Conservation (phyloP, 2,329 filamentous ascomycete genomes). For the Xylariaceae sp. region DNA sequence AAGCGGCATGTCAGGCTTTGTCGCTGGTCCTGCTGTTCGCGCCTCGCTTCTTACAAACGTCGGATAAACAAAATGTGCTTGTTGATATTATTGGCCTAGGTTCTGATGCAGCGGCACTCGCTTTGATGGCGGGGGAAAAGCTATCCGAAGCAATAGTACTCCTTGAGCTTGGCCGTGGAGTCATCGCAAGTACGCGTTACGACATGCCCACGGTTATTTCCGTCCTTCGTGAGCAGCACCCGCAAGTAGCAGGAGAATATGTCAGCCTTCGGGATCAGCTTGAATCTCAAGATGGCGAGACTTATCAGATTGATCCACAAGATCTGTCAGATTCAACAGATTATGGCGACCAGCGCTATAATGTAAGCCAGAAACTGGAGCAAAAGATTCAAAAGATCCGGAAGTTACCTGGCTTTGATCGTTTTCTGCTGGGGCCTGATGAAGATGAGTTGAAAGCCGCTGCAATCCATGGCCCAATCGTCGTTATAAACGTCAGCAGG, state of each 20-base stretch:
- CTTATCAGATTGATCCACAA: too few species aligned
- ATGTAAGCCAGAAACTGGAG: conserved; percentile 1
- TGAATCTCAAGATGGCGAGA: too few species aligned
- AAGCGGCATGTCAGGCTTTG: neutral
- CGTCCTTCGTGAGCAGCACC: too few species aligned
- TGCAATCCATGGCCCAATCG: conserved; percentile 26
- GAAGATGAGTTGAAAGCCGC: conserved; percentile 19
- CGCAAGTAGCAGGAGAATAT: neutral
- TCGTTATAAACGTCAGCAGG: conserved; percentile 29
- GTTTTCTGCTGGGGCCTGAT: conserved; percentile 22
- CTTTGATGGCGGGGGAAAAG: conserved; percentile 12
- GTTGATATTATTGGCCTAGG: conserved; percentile 14
- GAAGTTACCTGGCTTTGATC: conserved; percentile 21
- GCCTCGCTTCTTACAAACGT: conserved; percentile 11
- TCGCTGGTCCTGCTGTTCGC: conserved; percentile 15
- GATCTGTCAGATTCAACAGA: neutral
- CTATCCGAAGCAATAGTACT: conserved; percentile 14
- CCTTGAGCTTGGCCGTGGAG: conserved; percentile 27
- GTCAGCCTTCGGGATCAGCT: neutral
- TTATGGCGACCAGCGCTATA: neutral
- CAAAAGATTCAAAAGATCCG: conserved; percentile 18
- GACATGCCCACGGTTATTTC: conserved; percentile 4
- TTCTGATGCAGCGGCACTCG: conserved; percentile 21
- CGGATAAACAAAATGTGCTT: conserved; percentile 22
- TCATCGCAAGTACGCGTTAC: conserved; percentile 20